Percentiles rank a stretch among this genome's conserved stretches.
These are phyloP conservation scores for Lentinus tigrinus DNA, from an alignment of 768 basidiomycete species.

Conservation along the genomic window DNA sequence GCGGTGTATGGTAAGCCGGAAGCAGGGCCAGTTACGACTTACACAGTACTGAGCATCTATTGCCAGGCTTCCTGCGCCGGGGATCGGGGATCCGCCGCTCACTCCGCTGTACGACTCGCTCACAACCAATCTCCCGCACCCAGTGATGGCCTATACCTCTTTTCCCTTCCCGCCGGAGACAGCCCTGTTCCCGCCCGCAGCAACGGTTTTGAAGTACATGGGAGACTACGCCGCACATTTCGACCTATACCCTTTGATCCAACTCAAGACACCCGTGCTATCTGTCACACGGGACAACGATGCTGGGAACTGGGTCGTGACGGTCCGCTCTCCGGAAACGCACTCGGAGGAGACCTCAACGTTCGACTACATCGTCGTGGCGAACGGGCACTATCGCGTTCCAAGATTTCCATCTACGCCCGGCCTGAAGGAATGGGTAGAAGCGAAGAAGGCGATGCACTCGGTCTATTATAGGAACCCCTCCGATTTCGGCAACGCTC, in stretches of 20 bases:
- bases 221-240: conserved; percentile 63
- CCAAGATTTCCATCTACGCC: conserved; percentile 63
- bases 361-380: conserved; percentile 70
- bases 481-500: conserved; percentile 29
- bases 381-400: conserved; percentile 71
- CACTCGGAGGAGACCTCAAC: conserved; percentile 28
- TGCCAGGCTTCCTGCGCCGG: conserved; percentile 53
- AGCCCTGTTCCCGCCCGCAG: conserved; percentile 63
- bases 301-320: conserved; percentile 45
- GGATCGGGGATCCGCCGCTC: conserved; percentile 49
- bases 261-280: conserved; percentile 57
- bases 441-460: conserved; percentile 53
- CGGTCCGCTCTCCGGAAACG: conserved; percentile 7
- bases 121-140: conserved; percentile 81
- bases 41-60: neutral
- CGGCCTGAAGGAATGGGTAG: conserved; percentile 61
- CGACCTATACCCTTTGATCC: conserved; percentile 58
- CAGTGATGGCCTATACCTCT: conserved; percentile 66
- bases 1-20: conserved; percentile 70
- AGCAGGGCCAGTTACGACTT: too few relatives aligned
- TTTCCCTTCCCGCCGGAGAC: conserved; percentile 72
- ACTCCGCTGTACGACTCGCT: conserved; percentile 79
- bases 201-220: conserved; percentile 66
- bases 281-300: conserved; percentile 39
- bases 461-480: conserved; percentile 69